Evolutionary conservation across 176 grass and related monocot genomes (phyloP), one percentile per base, ranked within the genome.

Genomic region (Chloris gayana): DNA sequence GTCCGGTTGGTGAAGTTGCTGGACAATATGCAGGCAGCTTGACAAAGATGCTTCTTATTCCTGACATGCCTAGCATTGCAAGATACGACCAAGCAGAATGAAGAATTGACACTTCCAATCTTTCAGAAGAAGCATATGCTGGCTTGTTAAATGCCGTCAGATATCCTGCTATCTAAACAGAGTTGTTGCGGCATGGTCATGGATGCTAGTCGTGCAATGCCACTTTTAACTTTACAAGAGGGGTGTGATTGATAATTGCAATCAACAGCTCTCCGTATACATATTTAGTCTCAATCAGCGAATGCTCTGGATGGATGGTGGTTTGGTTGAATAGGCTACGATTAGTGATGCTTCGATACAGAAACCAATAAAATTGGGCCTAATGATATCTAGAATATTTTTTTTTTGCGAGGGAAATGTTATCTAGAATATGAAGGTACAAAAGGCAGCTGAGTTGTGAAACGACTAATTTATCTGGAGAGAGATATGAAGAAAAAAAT

Each of bases 1-100:
- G 41, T 69, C 50, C 49, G 64, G 44, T 71, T 42, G 85, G 62
- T 80, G 50, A 71, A 64, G 44, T 31, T 39, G 66, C 51, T 29
- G 29, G 27, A 84, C 51, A 35, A 14, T 31, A 3, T 64, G 58
- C 45, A 29, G 12, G n/a, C 24, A 33, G 10, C 17, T 3, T 75
- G 71, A 67, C 61, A 83, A 45, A 56, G 12, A 39, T 65, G 31
- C 64, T 56, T 83, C 25, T 58, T 71, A 26, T 59, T 58, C 2
- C n/a, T 74, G 17, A 29, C 24, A 22, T 65, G 29, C 39, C 56
- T 46, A 9, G n/a, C 15, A 12, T 47, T n/a, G 45, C 6, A 14
- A 51, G 15, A 33, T 42, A 22, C 42, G 37, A 42, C 17, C 9
- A 42, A 24, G 17, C 9, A 39, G 9, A 29, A 30, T 18, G 17